phyloP scores from a whole-genome alignment of 257 asterid genomes.

The Rauvolfia tetraphylla region DNA sequence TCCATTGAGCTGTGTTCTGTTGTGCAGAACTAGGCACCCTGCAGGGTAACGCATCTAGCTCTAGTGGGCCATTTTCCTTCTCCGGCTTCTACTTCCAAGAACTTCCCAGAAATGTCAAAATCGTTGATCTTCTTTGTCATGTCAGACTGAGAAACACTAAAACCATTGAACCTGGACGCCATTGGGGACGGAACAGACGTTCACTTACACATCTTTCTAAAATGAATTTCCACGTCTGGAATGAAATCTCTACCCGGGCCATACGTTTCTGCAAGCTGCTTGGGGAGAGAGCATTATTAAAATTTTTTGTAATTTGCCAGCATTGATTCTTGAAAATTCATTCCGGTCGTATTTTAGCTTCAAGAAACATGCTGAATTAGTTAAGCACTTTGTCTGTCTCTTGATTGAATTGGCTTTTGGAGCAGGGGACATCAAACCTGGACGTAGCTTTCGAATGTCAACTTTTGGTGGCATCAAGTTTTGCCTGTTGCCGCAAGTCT shows the following conservation, averaged over 20 bases:
- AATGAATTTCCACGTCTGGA: background rate
- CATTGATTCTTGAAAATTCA: background rate
- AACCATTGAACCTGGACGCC: background rate
- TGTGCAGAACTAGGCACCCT: conserved; percentile 23
- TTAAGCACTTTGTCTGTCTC: background rate
- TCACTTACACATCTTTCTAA: background rate
- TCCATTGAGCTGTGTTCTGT: conserved; percentile 48
- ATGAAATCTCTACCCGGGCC: background rate
- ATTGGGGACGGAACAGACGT: background rate
- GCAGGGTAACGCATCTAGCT: no score
- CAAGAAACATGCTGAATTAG: background rate
- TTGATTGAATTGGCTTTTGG: background rate
- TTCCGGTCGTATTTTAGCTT: background rate
- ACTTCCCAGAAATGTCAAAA: background rate
- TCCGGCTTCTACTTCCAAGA: background rate
- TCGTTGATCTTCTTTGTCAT: no score
- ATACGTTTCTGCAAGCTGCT: background rate
- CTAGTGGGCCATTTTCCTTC: background rate
- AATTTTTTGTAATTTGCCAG: background rate
- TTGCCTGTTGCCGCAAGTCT: conserved; percentile 3
- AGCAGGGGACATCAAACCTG: background rate
- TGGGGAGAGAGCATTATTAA: no score
- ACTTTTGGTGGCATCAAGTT: background rate
- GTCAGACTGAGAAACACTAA: background rate
- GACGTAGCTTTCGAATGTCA: background rate